Percentiles rank a stretch among this genome's conserved stretches.
Evolutionary conservation across 169 alveolate species (phyloP).

Genomic region (Plasmodium coatneyi): DNA sequence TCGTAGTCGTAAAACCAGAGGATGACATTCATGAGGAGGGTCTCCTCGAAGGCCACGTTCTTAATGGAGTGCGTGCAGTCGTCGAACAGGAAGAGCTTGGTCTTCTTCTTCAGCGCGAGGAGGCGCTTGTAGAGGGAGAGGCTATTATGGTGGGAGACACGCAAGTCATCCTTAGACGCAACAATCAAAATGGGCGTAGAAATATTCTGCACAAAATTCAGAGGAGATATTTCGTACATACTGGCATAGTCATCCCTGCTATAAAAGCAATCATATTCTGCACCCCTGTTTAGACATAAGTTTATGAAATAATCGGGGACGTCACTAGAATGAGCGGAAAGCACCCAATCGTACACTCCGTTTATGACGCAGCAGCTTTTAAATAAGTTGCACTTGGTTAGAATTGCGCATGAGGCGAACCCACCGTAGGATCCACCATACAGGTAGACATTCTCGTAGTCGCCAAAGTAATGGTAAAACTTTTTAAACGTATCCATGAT

Average conservation of each 20-base stretch:
- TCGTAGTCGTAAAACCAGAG: slow-evolving; percentile 74
- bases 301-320: slow-evolving; percentile 45
- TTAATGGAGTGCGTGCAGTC: slow-evolving; percentile 33
- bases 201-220: slow-evolving; percentile 38
- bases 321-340: slow-evolving; percentile 58
- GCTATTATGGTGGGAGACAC: slow-evolving; percentile 65
- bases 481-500: slow-evolving; percentile 20
- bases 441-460: slow-evolving; percentile 53
- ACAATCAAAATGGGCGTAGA: slow-evolving; percentile 41
- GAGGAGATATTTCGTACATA: slow-evolving; percentile 30
- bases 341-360: slow-evolving; percentile 54
- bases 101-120: slow-evolving; percentile 31
- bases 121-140: slow-evolving; percentile 49
- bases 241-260: slow-evolving; percentile 7
- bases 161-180: slow-evolving; percentile 49
- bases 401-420: slow-evolving; percentile 24
- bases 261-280: slow-evolving; percentile 25
- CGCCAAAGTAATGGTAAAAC: slow-evolving; percentile 14
- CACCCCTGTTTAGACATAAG: slow-evolving; percentile 2
- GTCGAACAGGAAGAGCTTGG: slow-evolving; percentile 57
- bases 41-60: slow-evolving; percentile 13
- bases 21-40: slow-evolving; percentile 53
- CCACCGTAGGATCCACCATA: slow-evolving; percentile 73
- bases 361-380: slow-evolving; percentile 64
- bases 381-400: slow-evolving; percentile 62